Evolutionary conservation across 129 eudicot species (phyloP), one percentile per base, ranked within the genome.

Genomic region (Silybum marianum): DNA sequence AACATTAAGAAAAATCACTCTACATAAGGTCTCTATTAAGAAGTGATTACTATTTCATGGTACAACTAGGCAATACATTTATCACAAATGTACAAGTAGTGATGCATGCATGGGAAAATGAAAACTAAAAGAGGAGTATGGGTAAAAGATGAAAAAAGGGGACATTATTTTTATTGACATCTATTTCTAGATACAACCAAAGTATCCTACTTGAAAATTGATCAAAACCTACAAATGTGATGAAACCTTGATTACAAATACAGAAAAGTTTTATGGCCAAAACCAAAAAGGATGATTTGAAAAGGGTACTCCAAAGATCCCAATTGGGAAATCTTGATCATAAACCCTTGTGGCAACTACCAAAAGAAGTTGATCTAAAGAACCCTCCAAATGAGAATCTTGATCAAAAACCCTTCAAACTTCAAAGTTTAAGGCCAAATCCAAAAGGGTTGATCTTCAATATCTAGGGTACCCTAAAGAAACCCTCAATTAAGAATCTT

Each of bases 371-470:
- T 78, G 44, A 69, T 69, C 82, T 46, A 72, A 79, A 44, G 14
- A 24, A 69, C 21, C 74, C 75, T 26, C 42, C 66, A 28, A 44
- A n/a, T 44, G 69, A 39, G 69, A 69, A 69, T 69, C 69, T 70
- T 79, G 76, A 70, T 79, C 58, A 48, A 70, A 71, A 63, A 79
- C 58, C 77, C 58, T 19, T 78, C 48, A 26, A 32, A 3, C 36
- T 32, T 32, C 36, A 24, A 38, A 30, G 13, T 44, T 85, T 78
- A 87, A 72, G 91, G 83, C 95, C 97, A 92, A 66, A 92, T 87
- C 94, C 97, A 88, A 58, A 90, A 88, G 83, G 88, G 74, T 76
- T 88, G 91, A 85, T 90, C 92, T 58, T 92, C 88, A 73, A 83
- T 85, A 11, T 6, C 3, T 32, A 32, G 88, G 83, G 74, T 75